phyloP scores from a whole-genome alignment of 2,329 filamentous ascomycete genomes.

The Xylariomycetidae sp. region DNA sequence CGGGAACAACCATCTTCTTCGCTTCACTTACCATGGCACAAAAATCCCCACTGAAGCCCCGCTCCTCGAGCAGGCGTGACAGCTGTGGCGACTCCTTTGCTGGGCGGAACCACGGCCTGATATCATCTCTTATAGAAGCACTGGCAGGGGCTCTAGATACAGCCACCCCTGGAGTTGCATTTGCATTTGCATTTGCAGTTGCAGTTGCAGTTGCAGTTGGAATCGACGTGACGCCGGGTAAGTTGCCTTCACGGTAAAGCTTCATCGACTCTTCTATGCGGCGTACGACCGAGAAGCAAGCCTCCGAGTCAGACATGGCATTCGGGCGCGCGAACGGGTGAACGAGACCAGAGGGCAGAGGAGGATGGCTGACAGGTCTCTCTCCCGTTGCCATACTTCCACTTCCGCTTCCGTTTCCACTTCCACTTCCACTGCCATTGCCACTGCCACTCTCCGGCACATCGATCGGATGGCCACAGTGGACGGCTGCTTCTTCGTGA shows the following conservation, averaged over 20 bases:
- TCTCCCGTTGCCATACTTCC: conserved; percentile 32
- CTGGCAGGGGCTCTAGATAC: no score
- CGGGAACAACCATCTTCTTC: conserved; percentile 46
- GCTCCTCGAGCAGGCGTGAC: conserved; percentile 56
- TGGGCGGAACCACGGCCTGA: no score
- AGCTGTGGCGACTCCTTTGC: conserved; percentile 60
- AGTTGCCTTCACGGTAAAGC: conserved; percentile 45
- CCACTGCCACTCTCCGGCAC: conserved; percentile 38
- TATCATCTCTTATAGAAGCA: no score
- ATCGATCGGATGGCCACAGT: conserved; percentile 79
- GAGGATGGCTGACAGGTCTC: conserved; percentile 22
- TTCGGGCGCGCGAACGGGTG: conserved; percentile 58
- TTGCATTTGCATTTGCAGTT: conserved; percentile 18
- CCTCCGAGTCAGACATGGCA: conserved; percentile 45
- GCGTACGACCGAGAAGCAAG: conserved; percentile 41
- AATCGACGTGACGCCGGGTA: conserved; percentile 41
- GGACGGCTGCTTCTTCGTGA: conserved; percentile 86
- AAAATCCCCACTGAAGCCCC: conserved; percentile 56
- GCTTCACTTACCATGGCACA: conserved; percentile 52
- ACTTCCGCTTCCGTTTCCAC: conserved; percentile 30
- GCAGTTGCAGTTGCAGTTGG: conserved; percentile 31
- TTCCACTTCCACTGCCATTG: conserved; percentile 41
- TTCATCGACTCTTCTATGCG: conserved; percentile 50
- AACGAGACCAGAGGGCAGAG: conserved; percentile 44
- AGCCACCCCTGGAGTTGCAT: conserved; percentile 23